Conservation (phyloP, 116 monocot species). For the Cymodocea nodosa region DNA sequence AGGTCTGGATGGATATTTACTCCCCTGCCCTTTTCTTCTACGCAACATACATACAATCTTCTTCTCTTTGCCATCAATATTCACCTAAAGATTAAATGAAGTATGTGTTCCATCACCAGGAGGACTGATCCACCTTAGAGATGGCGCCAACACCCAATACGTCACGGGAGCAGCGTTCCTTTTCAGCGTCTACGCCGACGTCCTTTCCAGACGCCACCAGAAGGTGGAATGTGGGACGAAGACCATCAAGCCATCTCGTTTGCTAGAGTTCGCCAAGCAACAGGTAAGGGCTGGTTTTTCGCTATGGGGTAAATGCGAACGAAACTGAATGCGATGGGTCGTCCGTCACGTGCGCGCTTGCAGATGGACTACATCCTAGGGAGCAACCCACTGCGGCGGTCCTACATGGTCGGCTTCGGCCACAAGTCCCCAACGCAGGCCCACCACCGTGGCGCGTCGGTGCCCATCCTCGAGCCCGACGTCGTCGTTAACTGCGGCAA, state of each 20-base stretch:
- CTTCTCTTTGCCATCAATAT: not conserved
- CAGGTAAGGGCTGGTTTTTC: slow-evolving; percentile 24
- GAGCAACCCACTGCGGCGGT: slow-evolving; percentile 49
- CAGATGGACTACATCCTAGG: slow-evolving; percentile 90
- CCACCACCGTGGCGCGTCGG: slow-evolving; percentile 67
- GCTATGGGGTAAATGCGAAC: not conserved
- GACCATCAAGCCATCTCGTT: slow-evolving; percentile 28
- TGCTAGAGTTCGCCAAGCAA: slow-evolving; percentile 70
- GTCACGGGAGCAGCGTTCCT: slow-evolving; percentile 67
- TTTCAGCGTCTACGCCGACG: slow-evolving; percentile 56
- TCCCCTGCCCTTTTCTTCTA: not conserved
- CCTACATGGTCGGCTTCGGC: slow-evolving; percentile 87
- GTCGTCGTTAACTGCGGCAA: slow-evolving; percentile 36
- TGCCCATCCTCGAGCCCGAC: slow-evolving; percentile 22
- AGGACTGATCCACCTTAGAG: slow-evolving; percentile 65
- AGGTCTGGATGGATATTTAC: slow-evolving; percentile 27
- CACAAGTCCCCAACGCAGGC: slow-evolving; percentile 43
- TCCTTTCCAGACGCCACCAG: slow-evolving; percentile 35
- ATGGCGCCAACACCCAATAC: slow-evolving; percentile 86
- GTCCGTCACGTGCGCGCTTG: not conserved
- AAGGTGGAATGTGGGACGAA: slow-evolving; percentile 46
- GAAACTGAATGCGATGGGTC: not conserved
- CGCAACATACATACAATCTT: not conserved
- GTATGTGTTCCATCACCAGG: slow-evolving; percentile 23
- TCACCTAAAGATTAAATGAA: not conserved